Percentiles rank a stretch among this genome's conserved stretches.
Evolutionary conservation across 148 eudicot species (phyloP).

Genomic region (Rheum nobile): DNA sequence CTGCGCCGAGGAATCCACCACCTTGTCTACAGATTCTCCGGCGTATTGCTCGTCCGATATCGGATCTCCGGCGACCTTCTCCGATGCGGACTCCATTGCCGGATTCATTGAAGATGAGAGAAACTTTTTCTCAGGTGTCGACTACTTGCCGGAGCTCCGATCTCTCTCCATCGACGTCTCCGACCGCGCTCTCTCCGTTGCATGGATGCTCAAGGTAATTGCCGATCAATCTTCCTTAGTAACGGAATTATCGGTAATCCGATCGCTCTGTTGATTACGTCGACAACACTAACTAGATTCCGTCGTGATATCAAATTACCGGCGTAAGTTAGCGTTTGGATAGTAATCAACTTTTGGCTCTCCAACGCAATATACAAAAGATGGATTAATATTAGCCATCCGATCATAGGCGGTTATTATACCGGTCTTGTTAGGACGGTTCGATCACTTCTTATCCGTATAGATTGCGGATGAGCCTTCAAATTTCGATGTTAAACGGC

Average conservation of each 20-base stretch:
- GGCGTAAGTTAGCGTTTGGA: too few relatives aligned
- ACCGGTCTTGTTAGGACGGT: neutral
- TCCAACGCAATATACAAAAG: too few relatives aligned
- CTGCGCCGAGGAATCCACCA: slow-evolving; percentile 59
- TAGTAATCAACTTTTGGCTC: too few relatives aligned
- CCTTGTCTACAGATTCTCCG: slow-evolving; percentile 23
- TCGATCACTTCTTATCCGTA: too few relatives aligned
- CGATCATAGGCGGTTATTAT: neutral
- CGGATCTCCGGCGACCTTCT: slow-evolving; percentile 15
- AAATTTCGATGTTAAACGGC: too few relatives aligned
- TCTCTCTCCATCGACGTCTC: slow-evolving; percentile 33
- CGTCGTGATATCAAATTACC: neutral
- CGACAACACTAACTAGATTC: too few relatives aligned
- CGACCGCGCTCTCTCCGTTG: slow-evolving; percentile 45
- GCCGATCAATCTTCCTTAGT: neutral
- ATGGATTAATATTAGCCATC: neutral
- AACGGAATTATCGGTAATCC: neutral
- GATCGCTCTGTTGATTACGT: too few relatives aligned
- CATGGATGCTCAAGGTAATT: slow-evolving; percentile 89
- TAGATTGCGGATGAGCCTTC: too few relatives aligned
- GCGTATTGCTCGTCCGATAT: slow-evolving; percentile 33
- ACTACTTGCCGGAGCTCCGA: slow-evolving; percentile 15
- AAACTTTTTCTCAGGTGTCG: slow-evolving; percentile 15
- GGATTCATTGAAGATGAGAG: slow-evolving; percentile 58
- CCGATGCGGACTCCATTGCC: slow-evolving; percentile 39